Evolutionary conservation across 768 basidiomycete species (phyloP), one percentile per base, ranked within the genome.

Genomic region (Boletellus ananiceps): DNA sequence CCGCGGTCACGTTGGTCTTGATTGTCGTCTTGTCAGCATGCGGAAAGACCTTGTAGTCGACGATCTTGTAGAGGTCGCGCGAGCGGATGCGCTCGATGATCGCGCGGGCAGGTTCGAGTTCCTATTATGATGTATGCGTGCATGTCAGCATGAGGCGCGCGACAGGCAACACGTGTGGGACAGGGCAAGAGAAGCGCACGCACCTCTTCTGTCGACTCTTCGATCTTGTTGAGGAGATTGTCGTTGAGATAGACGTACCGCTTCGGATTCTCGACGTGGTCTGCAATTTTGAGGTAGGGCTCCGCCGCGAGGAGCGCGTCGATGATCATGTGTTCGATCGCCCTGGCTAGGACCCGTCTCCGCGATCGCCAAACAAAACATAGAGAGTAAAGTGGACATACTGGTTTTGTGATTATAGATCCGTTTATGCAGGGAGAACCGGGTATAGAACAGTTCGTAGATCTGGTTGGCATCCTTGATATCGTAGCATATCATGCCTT

Each of bases 301-400:
- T 93, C 86, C 0, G 90, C 90, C 0, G 69, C 68, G 0, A 83
- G 67, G n/a, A 93, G 73, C 0, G 77, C 86, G 56, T 92, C 89
- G 13, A 88, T 74, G n/a, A 92, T 71, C 90, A 92, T 92, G 58
- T 84, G 79, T 63, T 90, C 90, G 44, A 91, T 84, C 0, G 86
- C 81, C 56, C 78, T 85, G 3, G 86, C 88, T 86, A 31, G 32
- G 21, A 27, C 3, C 39, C 12, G 8, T 2, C 12, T 32, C 23
- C 4, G 23, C 50, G 18, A 50, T 25, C 19, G 13, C 8, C 19
- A 0, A 3, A 25, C 23, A 16, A 9, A 0, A 21, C 8, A 34
- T 5, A 13, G 8, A 3, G 2, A 15, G n/a, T 1, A 38, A 40
- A 5, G 8, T 1, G 21, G 7, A 41, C 39, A 11, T 5, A 45